Evolutionary conservation across 2,329 filamentous ascomycete genomes (phyloP).

Genomic region (Pestalotiopsis sp.): DNA sequence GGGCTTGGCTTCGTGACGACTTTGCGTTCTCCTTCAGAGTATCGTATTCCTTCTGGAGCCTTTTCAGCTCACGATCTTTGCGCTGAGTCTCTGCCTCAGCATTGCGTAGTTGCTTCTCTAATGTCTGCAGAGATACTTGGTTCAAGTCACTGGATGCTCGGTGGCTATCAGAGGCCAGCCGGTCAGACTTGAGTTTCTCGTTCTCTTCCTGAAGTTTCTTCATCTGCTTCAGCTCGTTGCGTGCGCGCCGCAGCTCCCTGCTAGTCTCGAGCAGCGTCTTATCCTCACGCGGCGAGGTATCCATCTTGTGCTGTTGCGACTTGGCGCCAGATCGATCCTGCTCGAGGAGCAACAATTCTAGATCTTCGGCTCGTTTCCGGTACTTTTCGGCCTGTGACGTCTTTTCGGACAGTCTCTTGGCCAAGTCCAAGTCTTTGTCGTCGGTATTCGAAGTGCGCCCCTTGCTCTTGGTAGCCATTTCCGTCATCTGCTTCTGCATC

Average conservation of each 20-base stretch:
- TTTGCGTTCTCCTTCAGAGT: slow-evolving; percentile 56
- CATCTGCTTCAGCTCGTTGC: slow-evolving; percentile 56
- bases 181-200: slow-evolving; percentile 51
- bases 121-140: slow-evolving; percentile 35
- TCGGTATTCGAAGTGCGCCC: slow-evolving; percentile 43
- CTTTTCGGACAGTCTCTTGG: slow-evolving; percentile 59
- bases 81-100: slow-evolving; percentile 45
- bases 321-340: slow-evolving; percentile 31
- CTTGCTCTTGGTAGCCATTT: slow-evolving; percentile 53
- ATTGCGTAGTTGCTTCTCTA: slow-evolving; percentile 45
- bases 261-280: slow-evolving; percentile 55
- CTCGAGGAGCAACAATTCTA: slow-evolving; percentile 53
- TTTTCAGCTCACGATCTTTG: slow-evolving; percentile 53
- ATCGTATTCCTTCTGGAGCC: slow-evolving; percentile 55
- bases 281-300: slow-evolving; percentile 52
- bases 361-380: slow-evolving; percentile 59
- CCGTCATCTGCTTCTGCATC: slow-evolving; percentile 65
- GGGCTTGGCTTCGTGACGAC: slow-evolving; percentile 55
- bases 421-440: slow-evolving; percentile 49
- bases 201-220: slow-evolving; percentile 55
- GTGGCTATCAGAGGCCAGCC: slow-evolving; percentile 45
- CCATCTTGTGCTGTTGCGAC: slow-evolving; percentile 36
- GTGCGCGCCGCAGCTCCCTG: slow-evolving; percentile 56
- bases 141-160: slow-evolving; percentile 20
- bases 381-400: slow-evolving; percentile 61